Conservation (phyloP, 164 flowering plant species). For the Kingdonia uniflora region DNA sequence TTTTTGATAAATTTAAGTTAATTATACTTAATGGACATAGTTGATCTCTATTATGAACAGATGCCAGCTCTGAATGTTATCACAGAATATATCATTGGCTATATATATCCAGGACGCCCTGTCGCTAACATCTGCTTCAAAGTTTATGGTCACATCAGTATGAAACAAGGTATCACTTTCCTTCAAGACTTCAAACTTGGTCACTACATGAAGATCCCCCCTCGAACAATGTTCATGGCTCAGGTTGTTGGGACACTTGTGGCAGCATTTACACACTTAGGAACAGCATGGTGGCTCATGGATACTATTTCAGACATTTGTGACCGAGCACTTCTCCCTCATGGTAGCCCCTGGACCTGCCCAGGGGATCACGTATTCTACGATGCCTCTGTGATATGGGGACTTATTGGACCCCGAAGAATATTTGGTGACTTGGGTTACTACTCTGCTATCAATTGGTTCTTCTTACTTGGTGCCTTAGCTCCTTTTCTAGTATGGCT, state of each 20-base stretch:
- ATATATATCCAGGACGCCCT: conserved; percentile 26
- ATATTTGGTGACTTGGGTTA: conserved; percentile 23
- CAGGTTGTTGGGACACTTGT: conserved; percentile 30
- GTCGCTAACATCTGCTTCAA: conserved; percentile 41
- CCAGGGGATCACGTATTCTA: conserved; percentile 28
- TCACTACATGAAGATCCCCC: conserved; percentile 43
- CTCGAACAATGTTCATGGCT: conserved; percentile 36
- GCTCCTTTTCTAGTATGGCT: conserved; percentile 27
- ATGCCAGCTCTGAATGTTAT: conserved; percentile 32
- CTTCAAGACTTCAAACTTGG: conserved; percentile 40
- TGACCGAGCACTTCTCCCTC: conserved; percentile 14
- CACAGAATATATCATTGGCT: conserved; percentile 35
- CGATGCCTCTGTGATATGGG: conserved; percentile 36
- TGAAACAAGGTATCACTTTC: conserved; percentile 29
- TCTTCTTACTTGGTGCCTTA: conserved; percentile 23
- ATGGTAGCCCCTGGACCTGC: conserved; percentile 33
- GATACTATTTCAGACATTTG: conserved; percentile 18
- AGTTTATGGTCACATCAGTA: conserved; percentile 33
- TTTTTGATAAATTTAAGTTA: no score
- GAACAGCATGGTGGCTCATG: conserved; percentile 35
- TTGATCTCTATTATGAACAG: conserved; percentile 10
- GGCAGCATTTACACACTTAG: conserved; percentile 21
- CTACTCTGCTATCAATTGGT: conserved; percentile 30
- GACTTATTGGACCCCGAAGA: conserved; percentile 23
- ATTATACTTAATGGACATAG: no score